Conservation (phyloP, 2,329 filamentous ascomycete genomes). For the Fusarium metavorans region DNA sequence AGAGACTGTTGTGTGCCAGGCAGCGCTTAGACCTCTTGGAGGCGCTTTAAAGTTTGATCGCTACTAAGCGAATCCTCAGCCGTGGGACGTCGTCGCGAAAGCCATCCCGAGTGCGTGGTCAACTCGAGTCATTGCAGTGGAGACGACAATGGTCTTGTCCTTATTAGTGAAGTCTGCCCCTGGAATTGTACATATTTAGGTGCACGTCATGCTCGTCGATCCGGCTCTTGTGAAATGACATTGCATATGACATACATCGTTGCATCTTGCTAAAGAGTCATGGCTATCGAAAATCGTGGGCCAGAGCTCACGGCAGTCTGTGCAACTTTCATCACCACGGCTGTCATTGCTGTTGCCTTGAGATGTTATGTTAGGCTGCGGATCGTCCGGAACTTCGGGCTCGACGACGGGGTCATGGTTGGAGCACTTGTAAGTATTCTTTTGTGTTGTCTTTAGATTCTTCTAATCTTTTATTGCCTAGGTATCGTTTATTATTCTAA, state of each 20-base stretch:
- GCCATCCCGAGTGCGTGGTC: neutral
- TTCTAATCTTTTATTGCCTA: neutral
- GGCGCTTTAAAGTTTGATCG: neutral
- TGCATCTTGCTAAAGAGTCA: neutral
- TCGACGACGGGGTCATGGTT: neutral
- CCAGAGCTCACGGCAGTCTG: neutral
- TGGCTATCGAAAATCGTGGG: neutral
- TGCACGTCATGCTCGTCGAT: neutral
- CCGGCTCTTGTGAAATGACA: neutral
- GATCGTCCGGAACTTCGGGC: neutral
- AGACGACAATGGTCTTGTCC: neutral
- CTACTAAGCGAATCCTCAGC: neutral
- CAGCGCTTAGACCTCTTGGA: neutral
- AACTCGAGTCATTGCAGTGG: neutral
- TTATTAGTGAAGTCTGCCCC: neutral
- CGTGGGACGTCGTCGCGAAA: neutral
- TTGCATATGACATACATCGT: neutral
- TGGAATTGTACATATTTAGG: neutral
- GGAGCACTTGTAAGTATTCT: neutral
- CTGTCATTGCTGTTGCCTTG: neutral
- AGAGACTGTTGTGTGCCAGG: neutral
- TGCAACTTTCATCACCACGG: neutral
- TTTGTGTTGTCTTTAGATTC: neutral
- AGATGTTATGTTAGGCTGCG: neutral
- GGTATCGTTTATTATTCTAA: neutral